Evolutionary conservation across 2,329 filamentous ascomycete genomes (phyloP), one percentile per base, ranked within the genome.

Genomic region (Aspergillus clavatus): DNA sequence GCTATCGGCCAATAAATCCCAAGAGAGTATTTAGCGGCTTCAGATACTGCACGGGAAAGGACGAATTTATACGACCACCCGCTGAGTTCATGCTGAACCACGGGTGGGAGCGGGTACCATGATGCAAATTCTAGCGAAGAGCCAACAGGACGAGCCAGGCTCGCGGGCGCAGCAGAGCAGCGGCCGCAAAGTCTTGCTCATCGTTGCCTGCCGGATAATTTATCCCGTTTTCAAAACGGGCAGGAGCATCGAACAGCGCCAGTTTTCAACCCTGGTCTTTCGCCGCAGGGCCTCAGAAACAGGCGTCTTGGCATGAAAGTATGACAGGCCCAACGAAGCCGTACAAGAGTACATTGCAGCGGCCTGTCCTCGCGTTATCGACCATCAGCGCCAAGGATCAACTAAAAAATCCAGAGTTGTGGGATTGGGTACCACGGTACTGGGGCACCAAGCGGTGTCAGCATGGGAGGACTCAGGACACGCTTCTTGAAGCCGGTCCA

Each of bases 11-110:
- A 18, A 33, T n/a, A 33, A 16, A 16, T 10, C 7, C 29, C 22
- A 26, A 23, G 18, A 38, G 14, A n/a, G 35, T 41, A 38, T 35
- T 37, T n/a, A 37, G 31, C 33, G 29, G 12, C 29, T 40, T 43
- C 29, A 31, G 16, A 31, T 29, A 46, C 16, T 5, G 4, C 7
- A 10, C 8, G 31, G 31, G 11, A 5, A 12, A 5, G 31, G 23
- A 8, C 31, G 10, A 35, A 21, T 35, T 35, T 35, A 35, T 35
- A 21, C 18, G 31, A 33, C 10, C 31, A 18, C 31, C 18, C 14
- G 1, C 16, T 59, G 58, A 63, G 61, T 65, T 63, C 59, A 47
- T 39, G 38, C 51, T 54, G 63, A 66, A 54, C 63, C 64, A 67
- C 57, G 63, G 63, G 57, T 54, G 46, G 42, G 52, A 58, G 62